Conservation (phyloP, 306 rosid genomes). For the Castanea sativa region DNA sequence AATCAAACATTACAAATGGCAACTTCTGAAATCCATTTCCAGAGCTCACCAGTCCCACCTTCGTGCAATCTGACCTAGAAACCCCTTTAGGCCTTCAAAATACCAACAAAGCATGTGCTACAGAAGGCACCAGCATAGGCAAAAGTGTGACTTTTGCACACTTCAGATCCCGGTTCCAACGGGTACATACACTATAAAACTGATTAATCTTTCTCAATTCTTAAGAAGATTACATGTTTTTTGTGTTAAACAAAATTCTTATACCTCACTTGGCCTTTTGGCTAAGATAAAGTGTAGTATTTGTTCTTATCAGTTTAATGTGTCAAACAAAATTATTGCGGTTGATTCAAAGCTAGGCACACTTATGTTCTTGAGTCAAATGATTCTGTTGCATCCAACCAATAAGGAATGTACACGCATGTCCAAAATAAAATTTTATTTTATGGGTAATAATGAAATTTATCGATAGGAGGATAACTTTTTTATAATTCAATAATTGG, state of each 20-base stretch:
- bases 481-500: no score
- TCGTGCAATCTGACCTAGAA: not conserved
- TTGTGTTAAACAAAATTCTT: not conserved
- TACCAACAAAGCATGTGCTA: not conserved
- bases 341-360: not conserved
- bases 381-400: not conserved
- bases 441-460: no score
- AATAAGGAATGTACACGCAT: not conserved
- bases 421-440: no score
- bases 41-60: not conserved
- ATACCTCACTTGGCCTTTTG: no score
- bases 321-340: no score
- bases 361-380: not conserved
- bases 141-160: not conserved
- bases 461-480: no score
- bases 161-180: not conserved
- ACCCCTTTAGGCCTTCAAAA: not conserved
- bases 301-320: no score
- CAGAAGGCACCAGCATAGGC: not conserved
- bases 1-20: not conserved
- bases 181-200: not conserved
- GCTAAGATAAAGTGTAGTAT: no score
- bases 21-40: not conserved
- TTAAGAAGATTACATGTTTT: not conserved
- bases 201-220: not conserved